Evolutionary conservation across 2,329 filamentous ascomycete genomes (phyloP), one percentile per base, ranked within the genome.

Genomic region (Pseudogymnoascus sp.): DNA sequence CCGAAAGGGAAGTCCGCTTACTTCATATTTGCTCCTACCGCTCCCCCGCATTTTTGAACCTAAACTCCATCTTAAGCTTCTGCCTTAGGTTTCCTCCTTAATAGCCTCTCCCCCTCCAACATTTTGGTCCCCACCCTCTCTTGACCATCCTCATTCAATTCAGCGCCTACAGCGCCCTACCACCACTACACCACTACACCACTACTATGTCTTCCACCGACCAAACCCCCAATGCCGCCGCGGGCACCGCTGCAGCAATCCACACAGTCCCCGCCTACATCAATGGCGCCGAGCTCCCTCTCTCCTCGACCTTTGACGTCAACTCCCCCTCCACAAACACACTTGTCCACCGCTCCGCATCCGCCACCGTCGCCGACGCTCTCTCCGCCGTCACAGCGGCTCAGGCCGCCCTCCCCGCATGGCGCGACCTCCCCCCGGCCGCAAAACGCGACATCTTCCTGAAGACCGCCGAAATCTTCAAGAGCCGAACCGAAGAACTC

Each of bases 371-470:
- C 55, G 74, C 77, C 2, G 78, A 83, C 66, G 86, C 86, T 29
- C 74, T 81, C 16, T 74, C 77, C 8, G 81, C 86, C 8, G 74
- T 80, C 61, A 68, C 73, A 26, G 74, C 78, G 5, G 89, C 90
- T 0, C 78, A 85, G n/a, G 77, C 78, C 12, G 90, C 91, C 1
- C 87, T 90, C 73, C 81, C 81, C 45, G 75, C 80, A 63, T 96
- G 91, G 91, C 80, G 81, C 45, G 82, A 81, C 66, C 82, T 82
- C 2, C 84, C 83, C 52, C 82, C 86, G 1, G 70, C 77, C 23
- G 71, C 79, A 23, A 87, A 89, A 39, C 85, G 89, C 37, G 83
- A 88, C 66, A 84, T 95, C 66, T 80, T 95, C 63, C 76, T 88
- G 63, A 85, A 84, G 71, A 86, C 88, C 0, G 86, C 87, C 8